Evolutionary conservation across 2,329 filamentous ascomycete genomes (phyloP).

Genomic region (Colletotrichum sp.): DNA sequence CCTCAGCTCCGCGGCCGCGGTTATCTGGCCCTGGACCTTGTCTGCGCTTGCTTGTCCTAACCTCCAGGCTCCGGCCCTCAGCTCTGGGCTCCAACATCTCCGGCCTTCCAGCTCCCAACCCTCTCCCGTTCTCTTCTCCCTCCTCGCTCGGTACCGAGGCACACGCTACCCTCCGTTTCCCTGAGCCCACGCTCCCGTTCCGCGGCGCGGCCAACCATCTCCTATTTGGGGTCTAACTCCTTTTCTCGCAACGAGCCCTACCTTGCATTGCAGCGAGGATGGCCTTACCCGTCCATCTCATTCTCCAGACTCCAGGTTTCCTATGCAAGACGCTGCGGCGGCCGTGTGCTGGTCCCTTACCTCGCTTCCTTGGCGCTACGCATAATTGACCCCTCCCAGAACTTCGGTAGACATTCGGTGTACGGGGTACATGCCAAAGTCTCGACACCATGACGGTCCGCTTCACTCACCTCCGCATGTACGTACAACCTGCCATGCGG

Average conservation of each 20-base stretch:
- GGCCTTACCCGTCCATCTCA: neutral
- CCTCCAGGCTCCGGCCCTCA: neutral
- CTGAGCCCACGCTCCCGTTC: conserved; percentile 14
- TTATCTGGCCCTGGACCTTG: conserved; percentile 16
- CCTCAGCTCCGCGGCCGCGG: conserved; percentile 18
- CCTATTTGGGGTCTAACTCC: conserved; percentile 16
- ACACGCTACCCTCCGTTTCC: neutral
- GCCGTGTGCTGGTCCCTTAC: neutral
- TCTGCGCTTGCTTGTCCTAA: neutral
- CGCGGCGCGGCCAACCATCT: conserved; percentile 10
- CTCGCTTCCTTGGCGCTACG: neutral
- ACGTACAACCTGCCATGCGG: neutral
- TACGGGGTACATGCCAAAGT: neutral
- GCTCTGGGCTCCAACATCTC: neutral
- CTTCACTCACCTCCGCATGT: neutral
- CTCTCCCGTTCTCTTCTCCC: neutral
- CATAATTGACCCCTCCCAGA: conserved; percentile 1
- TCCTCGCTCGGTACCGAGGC: conserved; percentile 14
- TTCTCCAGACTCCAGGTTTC: conserved; percentile 15
- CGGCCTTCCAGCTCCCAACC: neutral
- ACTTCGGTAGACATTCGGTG: neutral
- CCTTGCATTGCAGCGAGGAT: neutral
- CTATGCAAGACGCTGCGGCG: conserved; percentile 9
- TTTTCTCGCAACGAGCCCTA: neutral
- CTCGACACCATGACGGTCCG: neutral